These are phyloP conservation scores for Mycena maculata DNA, from an alignment of 768 basidiomycete genomes.

Conservation along the genomic window DNA sequence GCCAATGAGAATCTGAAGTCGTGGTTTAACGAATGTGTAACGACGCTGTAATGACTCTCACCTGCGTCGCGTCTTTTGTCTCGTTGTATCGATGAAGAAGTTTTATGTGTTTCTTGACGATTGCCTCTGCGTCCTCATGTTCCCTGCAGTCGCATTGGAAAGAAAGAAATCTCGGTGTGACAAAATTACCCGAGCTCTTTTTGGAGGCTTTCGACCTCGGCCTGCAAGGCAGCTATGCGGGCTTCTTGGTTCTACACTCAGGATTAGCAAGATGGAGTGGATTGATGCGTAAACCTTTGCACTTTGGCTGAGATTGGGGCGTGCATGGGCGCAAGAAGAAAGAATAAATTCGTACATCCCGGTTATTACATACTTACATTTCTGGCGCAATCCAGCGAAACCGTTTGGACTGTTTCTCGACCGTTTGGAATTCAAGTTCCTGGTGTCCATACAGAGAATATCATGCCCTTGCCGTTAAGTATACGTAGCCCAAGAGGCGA, in stretches of 20 bases:
- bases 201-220: conserved; percentile 62
- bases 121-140: conserved; percentile 62
- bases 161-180: conserved; percentile 1
- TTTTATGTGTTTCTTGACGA: conserved; percentile 76
- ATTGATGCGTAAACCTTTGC: background rate
- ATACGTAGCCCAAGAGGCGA: too few species aligned
- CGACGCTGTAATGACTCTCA: conserved; percentile 34
- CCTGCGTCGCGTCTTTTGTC: conserved; percentile 87
- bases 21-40: conserved; percentile 3
- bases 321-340: conserved; percentile 28
- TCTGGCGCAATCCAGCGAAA: too few species aligned
- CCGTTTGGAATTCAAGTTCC: too few species aligned
- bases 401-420: too few species aligned
- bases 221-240: conserved; percentile 58
- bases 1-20: conserved; percentile 77
- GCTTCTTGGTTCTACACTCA: conserved; percentile 60
- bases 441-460: too few species aligned
- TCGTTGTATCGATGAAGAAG: conserved; percentile 84
- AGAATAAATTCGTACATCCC: too few species aligned
- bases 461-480: too few species aligned
- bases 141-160: conserved; percentile 34
- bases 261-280: conserved; percentile 18
- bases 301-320: conserved; percentile 36
- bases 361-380: too few species aligned
- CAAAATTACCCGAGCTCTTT: conserved; percentile 57